Conservation (phyloP, 495 filamentous ascomycete genomes). For the Letharia lupina region DNA sequence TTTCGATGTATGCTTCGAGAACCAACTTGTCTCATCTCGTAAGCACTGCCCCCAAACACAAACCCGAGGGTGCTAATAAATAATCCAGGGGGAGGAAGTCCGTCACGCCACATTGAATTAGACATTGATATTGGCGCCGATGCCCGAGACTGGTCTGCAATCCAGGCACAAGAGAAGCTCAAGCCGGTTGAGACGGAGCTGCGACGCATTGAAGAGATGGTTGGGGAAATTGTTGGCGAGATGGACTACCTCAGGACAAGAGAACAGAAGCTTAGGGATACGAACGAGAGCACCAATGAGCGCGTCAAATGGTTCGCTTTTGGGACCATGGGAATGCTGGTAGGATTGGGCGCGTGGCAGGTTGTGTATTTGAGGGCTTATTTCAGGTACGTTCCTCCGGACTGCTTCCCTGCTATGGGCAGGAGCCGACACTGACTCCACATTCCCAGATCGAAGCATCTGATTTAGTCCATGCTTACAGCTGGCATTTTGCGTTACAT, state of each 20-base stretch:
- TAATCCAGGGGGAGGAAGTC: slow-evolving; percentile 40
- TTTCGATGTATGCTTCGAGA: slow-evolving; percentile 97
- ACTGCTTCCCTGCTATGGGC: background rate
- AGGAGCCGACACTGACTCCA: slow-evolving; percentile 8
- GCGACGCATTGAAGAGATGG: slow-evolving; percentile 82
- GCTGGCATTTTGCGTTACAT: background rate
- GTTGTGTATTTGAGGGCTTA: slow-evolving; percentile 95
- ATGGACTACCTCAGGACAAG: slow-evolving; percentile 86
- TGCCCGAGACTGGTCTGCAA: slow-evolving; percentile 94
- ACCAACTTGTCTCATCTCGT: slow-evolving; percentile 60
- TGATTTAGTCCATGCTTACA: slow-evolving; percentile 49
- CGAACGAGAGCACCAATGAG: slow-evolving; percentile 98
- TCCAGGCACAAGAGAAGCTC: slow-evolving; percentile 93
- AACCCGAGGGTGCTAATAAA: background rate
- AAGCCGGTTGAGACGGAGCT: slow-evolving; percentile 96
- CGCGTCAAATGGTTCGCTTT: slow-evolving; percentile 98
- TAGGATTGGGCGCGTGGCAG: slow-evolving; percentile 91
- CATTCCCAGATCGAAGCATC: slow-evolving; percentile 65
- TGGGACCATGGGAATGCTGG: slow-evolving; percentile 85
- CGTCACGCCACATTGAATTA: slow-evolving; percentile 75
- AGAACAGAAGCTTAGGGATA: slow-evolving; percentile 94
- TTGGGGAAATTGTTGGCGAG: slow-evolving; percentile 70
- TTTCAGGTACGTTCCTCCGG: slow-evolving; percentile 58
- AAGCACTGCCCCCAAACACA: slow-evolving; percentile 29
- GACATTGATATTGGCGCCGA: slow-evolving; percentile 99